Evolutionary conservation across 495 filamentous ascomycete genomes (phyloP).

Genomic region (Oleoguttula mirabilis): DNA sequence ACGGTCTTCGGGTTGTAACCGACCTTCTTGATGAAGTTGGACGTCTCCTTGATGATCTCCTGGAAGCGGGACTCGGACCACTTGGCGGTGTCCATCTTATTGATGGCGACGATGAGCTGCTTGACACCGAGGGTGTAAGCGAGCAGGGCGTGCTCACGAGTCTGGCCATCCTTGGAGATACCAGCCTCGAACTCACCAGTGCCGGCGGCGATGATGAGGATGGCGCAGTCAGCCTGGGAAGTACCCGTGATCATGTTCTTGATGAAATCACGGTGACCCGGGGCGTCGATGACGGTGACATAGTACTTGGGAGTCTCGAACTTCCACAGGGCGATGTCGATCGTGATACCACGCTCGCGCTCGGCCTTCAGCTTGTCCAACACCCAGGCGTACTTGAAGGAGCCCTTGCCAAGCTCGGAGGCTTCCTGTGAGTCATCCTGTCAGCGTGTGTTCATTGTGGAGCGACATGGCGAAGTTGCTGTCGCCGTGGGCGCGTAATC

Average conservation of each 20-base stretch:
- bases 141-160: constrained; percentile 99
- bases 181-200: constrained; percentile 99
- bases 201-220: constrained; percentile 99
- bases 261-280: constrained; percentile 99
- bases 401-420: constrained; percentile 98
- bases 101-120: constrained; percentile 99
- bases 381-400: constrained; percentile 99
- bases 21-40: constrained; percentile 99
- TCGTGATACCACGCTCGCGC: constrained; percentile 99
- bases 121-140: constrained; percentile 99
- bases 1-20: constrained; percentile 98
- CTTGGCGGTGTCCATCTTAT: constrained; percentile 99
- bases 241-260: constrained; percentile 99
- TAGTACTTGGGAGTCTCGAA: constrained; percentile 99
- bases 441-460: too few relatives aligned
- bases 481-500: too few relatives aligned
- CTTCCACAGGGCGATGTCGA: constrained; percentile 99
- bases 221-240: constrained; percentile 97
- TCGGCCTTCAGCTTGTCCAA: constrained; percentile 99
- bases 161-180: constrained; percentile 99
- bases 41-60: constrained; percentile 99
- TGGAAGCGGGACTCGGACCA: constrained; percentile 94
- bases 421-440: constrained; percentile 75
- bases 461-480: too few relatives aligned
- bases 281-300: constrained; percentile 58